Percentiles rank a stretch among this genome's conserved stretches.
Evolutionary conservation across 331 rosid genomes (phyloP).

Genomic region (Prunus yedoensis): DNA sequence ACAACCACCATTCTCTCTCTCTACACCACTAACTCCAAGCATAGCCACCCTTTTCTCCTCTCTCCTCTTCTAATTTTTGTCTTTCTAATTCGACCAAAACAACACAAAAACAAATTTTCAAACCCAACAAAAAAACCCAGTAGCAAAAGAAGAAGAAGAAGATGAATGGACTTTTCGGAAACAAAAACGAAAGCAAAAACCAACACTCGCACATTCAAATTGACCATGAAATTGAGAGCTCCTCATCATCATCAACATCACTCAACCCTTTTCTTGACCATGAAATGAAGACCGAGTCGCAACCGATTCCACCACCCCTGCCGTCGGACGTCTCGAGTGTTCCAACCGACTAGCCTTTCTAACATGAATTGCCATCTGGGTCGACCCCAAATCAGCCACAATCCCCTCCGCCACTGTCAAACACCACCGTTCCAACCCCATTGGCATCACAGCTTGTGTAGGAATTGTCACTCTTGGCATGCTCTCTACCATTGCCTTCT

Average conservation of each 20-base stretch:
- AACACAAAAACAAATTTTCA: conserved; percentile 2
- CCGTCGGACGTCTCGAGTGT: conserved; percentile 16
- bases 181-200: conserved; percentile 20
- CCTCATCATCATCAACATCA: background rate
- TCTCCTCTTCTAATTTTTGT: background rate
- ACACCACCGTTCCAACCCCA: conserved; percentile 55
- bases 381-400: conserved; percentile 56
- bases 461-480: conserved; percentile 78
- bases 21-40: no score
- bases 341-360: conserved; percentile 56
- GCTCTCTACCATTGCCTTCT: conserved; percentile 51
- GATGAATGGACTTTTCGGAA: conserved; percentile 28
- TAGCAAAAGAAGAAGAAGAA: conserved; percentile 32
- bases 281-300: background rate
- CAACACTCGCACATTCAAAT: conserved; percentile 24
- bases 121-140: conserved; percentile 25
- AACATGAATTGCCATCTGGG: conserved; percentile 60
- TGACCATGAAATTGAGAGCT: conserved; percentile 52
- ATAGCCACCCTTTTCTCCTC: background rate
- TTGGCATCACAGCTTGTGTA: conserved; percentile 77
- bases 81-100: background rate
- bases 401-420: conserved; percentile 28
- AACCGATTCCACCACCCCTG: conserved; percentile 28
- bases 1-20: no score
- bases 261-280: conserved; percentile 4